These are phyloP conservation scores for Xerocomellus amylosporus DNA, from an alignment of 768 basidiomycete species.

Conservation along the genomic window DNA sequence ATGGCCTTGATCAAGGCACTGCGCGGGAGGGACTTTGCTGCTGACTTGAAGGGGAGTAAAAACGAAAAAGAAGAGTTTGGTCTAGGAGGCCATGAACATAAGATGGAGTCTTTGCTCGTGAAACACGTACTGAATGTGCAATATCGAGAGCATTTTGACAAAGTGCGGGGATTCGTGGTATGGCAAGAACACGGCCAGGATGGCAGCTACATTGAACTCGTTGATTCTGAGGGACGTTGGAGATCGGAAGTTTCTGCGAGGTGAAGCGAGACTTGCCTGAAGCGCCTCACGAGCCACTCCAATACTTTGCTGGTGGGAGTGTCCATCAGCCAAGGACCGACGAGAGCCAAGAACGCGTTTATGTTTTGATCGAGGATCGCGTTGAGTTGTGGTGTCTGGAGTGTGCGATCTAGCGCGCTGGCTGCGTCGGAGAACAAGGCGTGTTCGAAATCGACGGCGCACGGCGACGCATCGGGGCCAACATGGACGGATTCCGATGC, in stretches of 20 bases:
- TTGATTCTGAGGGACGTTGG: constrained; percentile 57
- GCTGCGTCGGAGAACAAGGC: constrained; percentile 78
- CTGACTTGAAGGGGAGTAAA: constrained; percentile 71
- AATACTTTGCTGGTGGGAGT: constrained; percentile 77
- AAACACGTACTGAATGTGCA: constrained; percentile 63
- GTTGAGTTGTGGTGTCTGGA: constrained; percentile 61
- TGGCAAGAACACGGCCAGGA: constrained; percentile 83
- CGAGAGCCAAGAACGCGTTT: constrained; percentile 57
- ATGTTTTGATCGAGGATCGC: constrained; percentile 61
- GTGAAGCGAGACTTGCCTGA: constrained; percentile 58
- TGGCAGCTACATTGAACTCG: constrained; percentile 83
- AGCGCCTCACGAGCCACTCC: constrained; percentile 93
- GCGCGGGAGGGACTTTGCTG: constrained; percentile 72
- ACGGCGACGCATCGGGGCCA: constrained; percentile 15
- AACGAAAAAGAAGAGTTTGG: constrained; percentile 64
- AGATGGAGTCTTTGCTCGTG: neutral
- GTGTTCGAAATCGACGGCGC: constrained; percentile 53
- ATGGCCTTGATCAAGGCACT: constrained; percentile 73
- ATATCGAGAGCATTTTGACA: constrained; percentile 85
- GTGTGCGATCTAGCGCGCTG: constrained; percentile 73
- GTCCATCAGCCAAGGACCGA: constrained; percentile 83
- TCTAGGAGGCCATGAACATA: constrained; percentile 35
- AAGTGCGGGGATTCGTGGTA: constrained; percentile 96
- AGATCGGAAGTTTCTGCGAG: neutral
- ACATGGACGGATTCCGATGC: constrained; percentile 12